These are phyloP conservation scores for Nakaseomyces kungkrabaensis DNA, from an alignment of 1,139 yeast genomes.

Conservation along the genomic window DNA sequence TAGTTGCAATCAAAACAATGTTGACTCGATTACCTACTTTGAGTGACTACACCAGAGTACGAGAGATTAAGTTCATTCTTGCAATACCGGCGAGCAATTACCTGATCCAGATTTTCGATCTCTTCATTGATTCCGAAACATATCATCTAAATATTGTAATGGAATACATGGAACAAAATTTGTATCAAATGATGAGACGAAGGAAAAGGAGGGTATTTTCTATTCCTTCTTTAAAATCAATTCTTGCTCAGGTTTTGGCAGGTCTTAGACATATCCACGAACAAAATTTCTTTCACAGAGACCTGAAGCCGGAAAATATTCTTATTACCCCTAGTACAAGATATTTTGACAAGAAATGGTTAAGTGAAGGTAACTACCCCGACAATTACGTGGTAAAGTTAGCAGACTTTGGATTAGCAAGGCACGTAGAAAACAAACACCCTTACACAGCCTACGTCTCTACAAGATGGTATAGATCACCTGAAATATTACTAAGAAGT, in stretches of 20 bases:
- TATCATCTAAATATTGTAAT: conserved; percentile 67
- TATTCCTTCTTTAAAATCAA: conserved; percentile 49
- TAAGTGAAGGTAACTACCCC: conserved; percentile 25
- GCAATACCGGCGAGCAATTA: conserved; percentile 63
- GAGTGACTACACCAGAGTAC: conserved; percentile 51
- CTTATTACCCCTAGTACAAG: conserved; percentile 51
- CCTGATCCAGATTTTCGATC: conserved; percentile 64
- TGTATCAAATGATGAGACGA: conserved; percentile 60
- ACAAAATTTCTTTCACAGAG: conserved; percentile 73
- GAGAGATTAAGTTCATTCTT: conserved; percentile 66
- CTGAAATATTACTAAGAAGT: conserved; percentile 72
- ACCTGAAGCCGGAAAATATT: conserved; percentile 87
- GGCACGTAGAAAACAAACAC: conserved; percentile 45
- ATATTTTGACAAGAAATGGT: conserved; percentile 39
- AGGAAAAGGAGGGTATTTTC: conserved; percentile 46
- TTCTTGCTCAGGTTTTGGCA: conserved; percentile 57
- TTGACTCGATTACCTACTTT: conserved; percentile 41
- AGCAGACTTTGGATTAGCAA: conserved; percentile 87
- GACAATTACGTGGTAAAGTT: conserved; percentile 62
- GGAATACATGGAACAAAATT: conserved; percentile 80
- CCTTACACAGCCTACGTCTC: conserved; percentile 77
- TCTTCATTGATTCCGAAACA: conserved; percentile 56
- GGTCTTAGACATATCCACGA: conserved; percentile 79
- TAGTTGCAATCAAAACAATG: conserved; percentile 84
- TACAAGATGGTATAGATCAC: conserved; percentile 94